Percentiles rank a stretch among this genome's conserved stretches.
Evolutionary conservation across 345 rosid species (phyloP).

Genomic region (Moricandia arvensis): DNA sequence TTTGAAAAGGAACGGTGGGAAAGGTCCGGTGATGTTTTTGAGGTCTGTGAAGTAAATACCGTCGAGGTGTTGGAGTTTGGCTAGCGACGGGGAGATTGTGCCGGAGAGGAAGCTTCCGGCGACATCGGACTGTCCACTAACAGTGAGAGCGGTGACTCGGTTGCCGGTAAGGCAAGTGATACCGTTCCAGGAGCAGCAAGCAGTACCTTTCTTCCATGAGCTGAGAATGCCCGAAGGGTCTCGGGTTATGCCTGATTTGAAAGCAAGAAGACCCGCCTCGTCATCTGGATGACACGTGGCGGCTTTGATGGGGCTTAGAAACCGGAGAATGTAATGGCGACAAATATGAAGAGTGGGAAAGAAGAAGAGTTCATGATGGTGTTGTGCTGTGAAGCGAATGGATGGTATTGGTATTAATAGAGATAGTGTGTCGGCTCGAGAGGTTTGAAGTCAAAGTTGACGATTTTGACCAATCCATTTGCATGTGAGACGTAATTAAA

Average conservation of each 20-base stretch:
- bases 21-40: conserved; percentile 51
- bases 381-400: not conserved
- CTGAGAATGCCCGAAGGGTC: conserved; percentile 58
- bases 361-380: conserved; percentile 18
- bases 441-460: not conserved
- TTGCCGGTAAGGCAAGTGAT: conserved; percentile 39
- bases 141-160: conserved; percentile 54
- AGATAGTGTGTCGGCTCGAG: not conserved
- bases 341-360: conserved; percentile 13
- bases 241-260: conserved; percentile 61
- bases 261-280: conserved; percentile 60
- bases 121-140: not conserved
- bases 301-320: conserved; percentile 34
- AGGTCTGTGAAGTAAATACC: conserved; percentile 2
- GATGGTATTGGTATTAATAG: not conserved
- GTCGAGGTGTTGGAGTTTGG: conserved; percentile 45
- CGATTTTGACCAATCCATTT: not conserved
- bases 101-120: conserved; percentile 50
- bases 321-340: conserved; percentile 13
- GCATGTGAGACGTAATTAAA: not conserved
- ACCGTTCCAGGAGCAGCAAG: conserved; percentile 62
- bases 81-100: conserved; percentile 55
- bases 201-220: conserved; percentile 57
- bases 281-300: conserved; percentile 64
- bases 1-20: conserved; percentile 49